These are phyloP conservation scores for Gossypium mustelinum DNA, from an alignment of 345 rosid genomes.

Conservation along the genomic window DNA sequence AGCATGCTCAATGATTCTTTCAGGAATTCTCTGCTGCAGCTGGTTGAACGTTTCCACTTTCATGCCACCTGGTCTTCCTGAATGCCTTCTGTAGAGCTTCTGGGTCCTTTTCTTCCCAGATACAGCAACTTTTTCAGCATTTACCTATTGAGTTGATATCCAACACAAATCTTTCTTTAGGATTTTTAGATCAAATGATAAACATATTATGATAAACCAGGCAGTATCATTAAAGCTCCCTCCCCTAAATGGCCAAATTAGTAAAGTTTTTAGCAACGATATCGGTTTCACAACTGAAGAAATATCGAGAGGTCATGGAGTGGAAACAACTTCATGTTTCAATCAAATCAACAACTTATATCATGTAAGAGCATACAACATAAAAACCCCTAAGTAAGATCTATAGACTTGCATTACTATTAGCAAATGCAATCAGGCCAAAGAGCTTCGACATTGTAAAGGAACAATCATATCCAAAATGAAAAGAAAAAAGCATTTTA, in stretches of 20 bases:
- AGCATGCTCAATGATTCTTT: slow-evolving; percentile 93
- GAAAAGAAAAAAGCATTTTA: background rate
- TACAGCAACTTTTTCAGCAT: slow-evolving; percentile 94
- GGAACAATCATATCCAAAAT: background rate
- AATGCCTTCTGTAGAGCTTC: slow-evolving; percentile 80
- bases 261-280: background rate
- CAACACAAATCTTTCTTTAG: background rate
- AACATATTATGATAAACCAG: background rate
- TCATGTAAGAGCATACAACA: background rate
- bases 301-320: background rate
- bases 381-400: background rate
- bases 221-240: background rate
- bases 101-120: slow-evolving; percentile 94
- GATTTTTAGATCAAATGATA: background rate
- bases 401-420: background rate
- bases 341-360: background rate
- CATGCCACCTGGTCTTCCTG: slow-evolving; percentile 99
- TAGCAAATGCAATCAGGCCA: background rate
- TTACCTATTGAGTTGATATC: slow-evolving; percentile 43
- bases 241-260: background rate
- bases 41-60: slow-evolving; percentile 86
- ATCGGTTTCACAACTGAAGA: background rate
- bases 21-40: slow-evolving; percentile 88
- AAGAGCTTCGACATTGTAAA: background rate
- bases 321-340: background rate